Evolutionary conservation across 1,284 basidiomycete genomes (phyloP), one percentile per base, ranked within the genome.

Genomic region (Naganishia cerealis): DNA sequence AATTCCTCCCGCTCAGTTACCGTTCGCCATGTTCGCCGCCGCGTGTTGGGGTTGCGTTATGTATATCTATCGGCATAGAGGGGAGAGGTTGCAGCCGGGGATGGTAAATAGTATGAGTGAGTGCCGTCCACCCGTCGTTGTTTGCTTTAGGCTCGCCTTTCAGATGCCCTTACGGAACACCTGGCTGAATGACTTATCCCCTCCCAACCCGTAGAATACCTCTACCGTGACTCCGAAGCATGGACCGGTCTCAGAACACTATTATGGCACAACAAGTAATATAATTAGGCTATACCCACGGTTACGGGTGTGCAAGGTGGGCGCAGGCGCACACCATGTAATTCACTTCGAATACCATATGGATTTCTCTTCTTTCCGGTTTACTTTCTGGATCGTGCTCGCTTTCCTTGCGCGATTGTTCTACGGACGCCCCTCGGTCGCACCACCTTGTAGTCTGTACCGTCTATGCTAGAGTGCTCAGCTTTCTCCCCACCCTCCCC

Each of bases 1-100:
- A 2, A 79, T 91, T 54, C 91, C 92, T 4, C 91, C 92, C 2
- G 86, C 94, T 75, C 83, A 89, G 50, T 83, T 85, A 33, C 88
- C 91, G 75, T 98, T 97, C 81, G 87, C 91, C 2, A 77, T 90
- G 40, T 94, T 97, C 74, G 92, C 95, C 2, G 91, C 94, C 0
- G 73, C 97, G 39, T 87, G 89, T 43, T 99, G 95, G 95, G 95
- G 92, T 46, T 84, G 88, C n/a, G 93, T 96, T 57, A 98, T 99
- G 95, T 99, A 90, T 86, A 83, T 96, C 71, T 98, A 95, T 85
- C 85, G 88, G 74, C 85, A 95, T 79, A 84, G 87, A 39, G 87
- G 91, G 55, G 88, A 97, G 81, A 89, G 87, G 15, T 87, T 99
- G 69, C 93, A 99, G 78, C 90, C 91, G 5, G 94, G 95, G 62